Evolutionary conservation across 2,329 filamentous ascomycete genomes (phyloP).

Genomic region (Xylariaceae sp.): DNA sequence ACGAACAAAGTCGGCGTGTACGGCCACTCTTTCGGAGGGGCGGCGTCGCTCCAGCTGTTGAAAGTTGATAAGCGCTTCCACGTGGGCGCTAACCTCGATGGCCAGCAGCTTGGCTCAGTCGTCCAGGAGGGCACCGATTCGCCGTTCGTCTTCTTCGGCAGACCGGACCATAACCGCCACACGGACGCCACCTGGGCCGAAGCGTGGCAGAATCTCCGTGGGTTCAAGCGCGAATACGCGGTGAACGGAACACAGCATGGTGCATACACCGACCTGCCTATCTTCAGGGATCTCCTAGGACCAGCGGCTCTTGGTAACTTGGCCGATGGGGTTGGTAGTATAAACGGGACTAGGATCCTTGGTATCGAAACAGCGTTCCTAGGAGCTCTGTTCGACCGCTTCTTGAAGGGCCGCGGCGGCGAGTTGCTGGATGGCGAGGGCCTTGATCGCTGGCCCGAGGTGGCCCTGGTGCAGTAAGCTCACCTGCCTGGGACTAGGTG

Average conservation of each 20-base stretch:
- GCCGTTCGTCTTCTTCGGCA: constrained; percentile 19
- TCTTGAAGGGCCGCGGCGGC: constrained; percentile 18
- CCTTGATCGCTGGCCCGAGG: constrained; percentile 15
- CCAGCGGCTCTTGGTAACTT: not conserved
- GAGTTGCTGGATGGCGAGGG: constrained; percentile 20
- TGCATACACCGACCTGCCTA: constrained; percentile 13
- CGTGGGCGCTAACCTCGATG: constrained; percentile 42
- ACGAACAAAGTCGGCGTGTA: constrained; percentile 33
- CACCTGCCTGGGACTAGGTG: no score
- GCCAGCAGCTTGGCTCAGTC: constrained; percentile 28
- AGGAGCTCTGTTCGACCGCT: constrained; percentile 16
- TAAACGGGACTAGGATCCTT: constrained; percentile 12
- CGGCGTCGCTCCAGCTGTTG: constrained; percentile 32
- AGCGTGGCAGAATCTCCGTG: constrained; percentile 16
- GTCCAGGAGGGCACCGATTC: constrained; percentile 13
- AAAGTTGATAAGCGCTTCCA: constrained; percentile 32
- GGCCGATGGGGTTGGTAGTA: constrained; percentile 3
- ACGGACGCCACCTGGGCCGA: constrained; percentile 16
- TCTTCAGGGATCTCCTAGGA: constrained; percentile 13
- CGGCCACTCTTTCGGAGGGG: constrained; percentile 40
- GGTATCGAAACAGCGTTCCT: constrained; percentile 16
- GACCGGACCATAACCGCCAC: constrained; percentile 12
- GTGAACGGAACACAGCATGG: constrained; percentile 27
- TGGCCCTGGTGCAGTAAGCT: constrained; percentile 7
- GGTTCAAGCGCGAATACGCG: constrained; percentile 20